Evolutionary conservation across 2,329 filamentous ascomycete species (phyloP).

Genomic region (Neoarthrinium moseri): DNA sequence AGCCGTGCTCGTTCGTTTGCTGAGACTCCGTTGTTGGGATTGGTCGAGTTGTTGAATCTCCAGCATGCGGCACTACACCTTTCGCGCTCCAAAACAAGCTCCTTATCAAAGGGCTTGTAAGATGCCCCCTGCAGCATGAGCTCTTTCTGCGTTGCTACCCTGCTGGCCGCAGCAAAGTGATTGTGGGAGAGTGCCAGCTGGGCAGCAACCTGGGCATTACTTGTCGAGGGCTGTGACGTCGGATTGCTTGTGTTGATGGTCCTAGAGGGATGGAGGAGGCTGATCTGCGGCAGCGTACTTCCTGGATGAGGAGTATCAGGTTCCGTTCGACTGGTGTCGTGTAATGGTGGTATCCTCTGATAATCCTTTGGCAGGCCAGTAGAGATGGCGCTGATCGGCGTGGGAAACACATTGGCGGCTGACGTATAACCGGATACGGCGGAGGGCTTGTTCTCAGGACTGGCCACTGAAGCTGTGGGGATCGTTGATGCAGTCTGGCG

Average conservation of each 20-base stretch:
- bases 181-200: slow-evolving; percentile 58
- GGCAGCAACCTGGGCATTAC: slow-evolving; percentile 54
- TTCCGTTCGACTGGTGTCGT: slow-evolving; percentile 57
- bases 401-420: slow-evolving; percentile 56
- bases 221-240: slow-evolving; percentile 29
- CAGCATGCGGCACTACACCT: slow-evolving; percentile 78
- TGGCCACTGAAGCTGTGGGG: slow-evolving; percentile 55
- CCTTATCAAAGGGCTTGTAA: slow-evolving; percentile 77
- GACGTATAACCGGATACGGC: slow-evolving; percentile 50
- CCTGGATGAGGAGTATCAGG: slow-evolving; percentile 53
- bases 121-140: slow-evolving; percentile 81
- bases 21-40: slow-evolving; percentile 70
- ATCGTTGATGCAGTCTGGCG: slow-evolving; percentile 58
- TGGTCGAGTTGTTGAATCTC: slow-evolving; percentile 82
- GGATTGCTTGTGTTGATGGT: slow-evolving; percentile 51
- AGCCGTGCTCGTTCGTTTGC: slow-evolving; percentile 65
- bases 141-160: slow-evolving; percentile 70
- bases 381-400: slow-evolving; percentile 57
- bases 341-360: slow-evolving; percentile 58
- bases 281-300: slow-evolving; percentile 55
- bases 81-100: slow-evolving; percentile 80
- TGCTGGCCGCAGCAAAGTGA: slow-evolving; percentile 38
- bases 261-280: slow-evolving; percentile 49
- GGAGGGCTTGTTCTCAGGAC: slow-evolving; percentile 63
- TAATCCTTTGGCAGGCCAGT: slow-evolving; percentile 51